Conservation (phyloP, 768 basidiomycete species). For the Mycena albidolilacea region DNA sequence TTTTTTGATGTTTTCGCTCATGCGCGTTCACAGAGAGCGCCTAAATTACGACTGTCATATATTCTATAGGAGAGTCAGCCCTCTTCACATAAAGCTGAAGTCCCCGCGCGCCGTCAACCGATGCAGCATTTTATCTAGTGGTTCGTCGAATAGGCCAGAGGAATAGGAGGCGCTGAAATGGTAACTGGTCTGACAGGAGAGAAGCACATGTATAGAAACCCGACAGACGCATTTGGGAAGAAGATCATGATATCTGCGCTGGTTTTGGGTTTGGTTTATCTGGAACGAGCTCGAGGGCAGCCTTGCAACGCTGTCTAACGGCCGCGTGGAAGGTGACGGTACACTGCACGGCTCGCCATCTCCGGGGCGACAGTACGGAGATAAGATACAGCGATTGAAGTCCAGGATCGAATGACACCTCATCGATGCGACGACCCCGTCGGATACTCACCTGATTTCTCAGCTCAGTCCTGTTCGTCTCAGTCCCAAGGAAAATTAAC, state of each 20-base stretch:
- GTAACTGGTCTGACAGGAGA: too few species aligned
- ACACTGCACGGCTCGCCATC: conserved; percentile 46
- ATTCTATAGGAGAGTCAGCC: too few species aligned
- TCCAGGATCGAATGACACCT: conserved; percentile 20
- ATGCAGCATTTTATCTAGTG: too few species aligned
- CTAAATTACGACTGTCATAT: too few species aligned
- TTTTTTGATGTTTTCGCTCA: too few species aligned
- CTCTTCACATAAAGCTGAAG: too few species aligned
- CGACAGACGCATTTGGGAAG: conserved; percentile 38
- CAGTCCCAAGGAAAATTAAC: conserved; percentile 12
- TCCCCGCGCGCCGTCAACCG: too few species aligned
- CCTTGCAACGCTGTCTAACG: conserved; percentile 37
- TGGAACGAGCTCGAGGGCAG: conserved; percentile 35
- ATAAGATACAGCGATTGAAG: conserved; percentile 41
- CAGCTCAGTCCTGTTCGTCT: background rate
- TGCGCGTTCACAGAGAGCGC: too few species aligned
- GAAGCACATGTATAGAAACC: conserved; percentile 15
- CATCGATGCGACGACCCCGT: conserved; percentile 35
- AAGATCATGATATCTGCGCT: conserved; percentile 43
- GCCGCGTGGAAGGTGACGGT: conserved; percentile 47
- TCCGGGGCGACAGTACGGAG: conserved; percentile 42
- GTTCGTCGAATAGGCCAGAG: conserved; percentile 1
- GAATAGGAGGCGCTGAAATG: conserved; percentile 1
- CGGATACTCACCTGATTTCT: background rate
- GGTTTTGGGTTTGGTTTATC: conserved; percentile 22